Percentiles rank a stretch among this genome's conserved stretches.
phyloP scores from a whole-genome alignment of 176 grass and related monocot genomes.

The Avena eriantha region DNA sequence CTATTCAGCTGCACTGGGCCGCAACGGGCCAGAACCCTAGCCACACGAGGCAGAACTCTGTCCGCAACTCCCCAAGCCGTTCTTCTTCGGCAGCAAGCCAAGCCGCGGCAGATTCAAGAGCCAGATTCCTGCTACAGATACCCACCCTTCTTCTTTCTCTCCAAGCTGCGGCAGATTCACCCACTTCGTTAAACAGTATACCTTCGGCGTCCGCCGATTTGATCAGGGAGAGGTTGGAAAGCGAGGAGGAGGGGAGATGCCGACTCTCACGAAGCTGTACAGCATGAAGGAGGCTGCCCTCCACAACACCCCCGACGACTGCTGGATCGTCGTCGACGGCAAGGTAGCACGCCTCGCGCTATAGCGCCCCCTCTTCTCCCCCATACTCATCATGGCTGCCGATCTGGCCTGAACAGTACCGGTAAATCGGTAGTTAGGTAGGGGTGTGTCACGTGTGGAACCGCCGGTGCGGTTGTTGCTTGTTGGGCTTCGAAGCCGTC shows the following conservation, averaged over 20 bases:
- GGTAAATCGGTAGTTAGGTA: neutral
- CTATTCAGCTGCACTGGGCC: neutral
- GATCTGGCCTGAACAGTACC: neutral
- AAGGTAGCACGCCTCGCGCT: constrained; percentile 48
- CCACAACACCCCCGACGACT: constrained; percentile 74
- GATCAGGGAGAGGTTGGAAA: neutral
- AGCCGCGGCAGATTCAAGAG: constrained; percentile 21
- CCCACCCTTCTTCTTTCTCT: constrained; percentile 27
- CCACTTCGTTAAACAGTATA: neutral
- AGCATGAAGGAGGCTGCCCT: constrained; percentile 74
- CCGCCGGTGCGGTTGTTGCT: neutral
- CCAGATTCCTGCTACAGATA: neutral
- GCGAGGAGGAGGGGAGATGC: constrained; percentile 51
- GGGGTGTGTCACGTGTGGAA: neutral
- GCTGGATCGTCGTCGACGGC: constrained; percentile 86
- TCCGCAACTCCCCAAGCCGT: constrained; percentile 5
- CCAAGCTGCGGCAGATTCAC: constrained; percentile 10
- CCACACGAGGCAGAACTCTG: neutral
- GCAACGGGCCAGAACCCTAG: neutral
- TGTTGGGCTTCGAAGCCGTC: neutral
- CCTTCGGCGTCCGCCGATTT: constrained; percentile 1
- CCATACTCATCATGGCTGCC: neutral
- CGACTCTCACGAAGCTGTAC: constrained; percentile 76
- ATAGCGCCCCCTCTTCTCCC: neutral
- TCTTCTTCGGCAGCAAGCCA: constrained; percentile 51